Evolutionary conservation across 1,139 yeast genomes (phyloP), one percentile per base, ranked within the genome.

Genomic region (Debaryomyces singareniensis): DNA sequence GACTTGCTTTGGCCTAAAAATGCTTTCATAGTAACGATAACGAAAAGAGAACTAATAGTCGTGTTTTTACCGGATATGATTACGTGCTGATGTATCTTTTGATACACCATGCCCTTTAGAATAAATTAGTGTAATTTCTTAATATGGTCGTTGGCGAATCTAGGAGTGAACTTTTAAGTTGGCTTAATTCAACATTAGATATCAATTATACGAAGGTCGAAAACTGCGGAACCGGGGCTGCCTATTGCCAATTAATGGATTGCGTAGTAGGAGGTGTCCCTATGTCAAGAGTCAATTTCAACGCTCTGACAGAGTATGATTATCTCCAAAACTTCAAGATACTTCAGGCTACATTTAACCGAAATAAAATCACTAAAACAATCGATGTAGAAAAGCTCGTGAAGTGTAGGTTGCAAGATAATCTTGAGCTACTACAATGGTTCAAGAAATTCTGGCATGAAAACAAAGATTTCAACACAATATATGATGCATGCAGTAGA

Each of bases 221-320:
- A 50, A 91, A 87, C 54, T 82, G 96, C 51, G 99, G 99, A 13
- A 77, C 82, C 3, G 99, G 99, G 3, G 96, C 95, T 1, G 93
- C 86, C 3, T 89, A 84, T 53, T 87, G 97, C 55, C 96, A 89
- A 55, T 70, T 91, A 29, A 71, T 89, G 65, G 96, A 91, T 55
- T 76, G 89, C 15, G 76, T 91, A 18, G 83, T 70, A 45, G 78
- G 82, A 15, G 95, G 85, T 41, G 69, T 89, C 11, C 91, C 95
- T 4, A 74, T 87, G 80, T 51, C 61, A 32, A 75, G 80, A 43
- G 91, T 89, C 36, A 75, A 73, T 48, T 86, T 80, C 51, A 75
- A 77, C 21, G 71, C 74, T 15, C 50, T 51, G 14, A 64, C 73
- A 21, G 95, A 86, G 40, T 86, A 84, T 53, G 95, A 89, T 40